Conservation (phyloP, 257 asterid species). For the Capsicum baccatum region DNA sequence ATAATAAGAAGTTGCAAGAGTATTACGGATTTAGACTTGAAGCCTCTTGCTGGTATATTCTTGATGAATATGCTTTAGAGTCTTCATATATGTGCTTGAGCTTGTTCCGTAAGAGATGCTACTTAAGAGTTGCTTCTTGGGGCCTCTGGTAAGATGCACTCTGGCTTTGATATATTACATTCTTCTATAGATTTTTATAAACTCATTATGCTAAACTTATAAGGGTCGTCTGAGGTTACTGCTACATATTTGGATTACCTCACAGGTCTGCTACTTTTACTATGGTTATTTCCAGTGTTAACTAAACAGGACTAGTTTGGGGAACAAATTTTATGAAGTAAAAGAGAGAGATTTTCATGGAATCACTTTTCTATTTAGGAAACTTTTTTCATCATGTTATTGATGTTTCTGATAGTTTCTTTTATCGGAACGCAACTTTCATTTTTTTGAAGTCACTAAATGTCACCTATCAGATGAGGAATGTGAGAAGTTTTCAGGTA, state of each 20-base stretch:
- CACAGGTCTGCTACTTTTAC: slow-evolving; percentile 27
- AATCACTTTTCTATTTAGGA: neutral
- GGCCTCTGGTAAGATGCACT: neutral
- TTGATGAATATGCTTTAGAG: neutral
- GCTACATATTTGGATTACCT: slow-evolving; percentile 32
- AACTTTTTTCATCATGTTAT: neutral
- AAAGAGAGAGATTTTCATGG: neutral
- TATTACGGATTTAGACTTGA: slow-evolving; percentile 86
- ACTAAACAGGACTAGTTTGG: neutral
- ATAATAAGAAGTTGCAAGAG: slow-evolving; percentile 86
- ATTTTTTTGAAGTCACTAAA: slow-evolving; percentile 26
- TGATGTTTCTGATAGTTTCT: neutral
- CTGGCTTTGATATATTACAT: neutral
- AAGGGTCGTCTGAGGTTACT: slow-evolving; percentile 24
- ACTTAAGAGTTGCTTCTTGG: neutral
- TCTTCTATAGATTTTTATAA: slow-evolving; percentile 24
- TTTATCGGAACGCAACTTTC: neutral
- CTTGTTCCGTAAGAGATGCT: neutral
- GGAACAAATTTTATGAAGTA: neutral
- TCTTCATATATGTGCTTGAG: neutral
- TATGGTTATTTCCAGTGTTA: neutral
- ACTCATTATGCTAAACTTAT: slow-evolving; percentile 24
- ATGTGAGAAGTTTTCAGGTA: slow-evolving; percentile 29
- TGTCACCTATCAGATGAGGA: slow-evolving; percentile 17
- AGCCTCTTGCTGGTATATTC: slow-evolving; percentile 68